These are phyloP conservation scores for Saturnispora sanitii DNA, from an alignment of 805 yeast species.

Conservation along the genomic window DNA sequence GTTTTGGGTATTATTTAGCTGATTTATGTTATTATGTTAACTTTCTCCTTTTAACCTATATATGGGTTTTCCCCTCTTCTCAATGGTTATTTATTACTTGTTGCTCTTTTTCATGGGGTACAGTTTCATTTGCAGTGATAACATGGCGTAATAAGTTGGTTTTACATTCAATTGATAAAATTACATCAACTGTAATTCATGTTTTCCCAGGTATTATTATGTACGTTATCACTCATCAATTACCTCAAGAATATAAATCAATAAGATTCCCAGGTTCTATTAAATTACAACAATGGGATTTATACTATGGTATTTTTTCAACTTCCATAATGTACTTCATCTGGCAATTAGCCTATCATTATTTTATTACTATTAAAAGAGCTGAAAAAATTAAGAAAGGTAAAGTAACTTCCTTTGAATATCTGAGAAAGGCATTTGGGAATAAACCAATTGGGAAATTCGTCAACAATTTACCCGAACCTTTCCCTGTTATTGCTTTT, in stretches of 20 bases:
- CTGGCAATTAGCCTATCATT: constrained; percentile 89
- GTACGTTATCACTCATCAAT: constrained; percentile 76
- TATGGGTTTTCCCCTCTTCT: constrained; percentile 79
- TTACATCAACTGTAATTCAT: constrained; percentile 85
- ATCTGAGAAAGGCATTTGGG: constrained; percentile 63
- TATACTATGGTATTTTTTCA: constrained; percentile 58
- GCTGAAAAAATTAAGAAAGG: constrained; percentile 81
- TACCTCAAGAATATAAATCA: constrained; percentile 39
- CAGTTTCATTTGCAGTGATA: constrained; percentile 84
- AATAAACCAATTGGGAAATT: constrained; percentile 57
- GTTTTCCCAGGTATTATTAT: constrained; percentile 81
- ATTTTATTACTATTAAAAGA: constrained; percentile 75
- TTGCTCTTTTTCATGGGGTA: constrained; percentile 81
- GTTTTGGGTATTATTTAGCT: constrained; percentile 80
- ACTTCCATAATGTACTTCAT: constrained; percentile 74
- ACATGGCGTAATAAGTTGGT: constrained; percentile 95
- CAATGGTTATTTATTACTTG: constrained; percentile 67
- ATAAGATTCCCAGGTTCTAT: constrained; percentile 76
- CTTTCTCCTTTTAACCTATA: constrained; percentile 50
- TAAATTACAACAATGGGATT: constrained; percentile 58
- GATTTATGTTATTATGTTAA: constrained; percentile 92
- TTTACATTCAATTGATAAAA: constrained; percentile 83
- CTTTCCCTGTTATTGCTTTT: constrained; percentile 80
- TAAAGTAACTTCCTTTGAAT: constrained; percentile 78
- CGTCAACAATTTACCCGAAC: constrained; percentile 75